Evolutionary conservation across 225 moss, liverwort and hornwort genomes (phyloP).

Genomic region (Marchantia paleacea): DNA sequence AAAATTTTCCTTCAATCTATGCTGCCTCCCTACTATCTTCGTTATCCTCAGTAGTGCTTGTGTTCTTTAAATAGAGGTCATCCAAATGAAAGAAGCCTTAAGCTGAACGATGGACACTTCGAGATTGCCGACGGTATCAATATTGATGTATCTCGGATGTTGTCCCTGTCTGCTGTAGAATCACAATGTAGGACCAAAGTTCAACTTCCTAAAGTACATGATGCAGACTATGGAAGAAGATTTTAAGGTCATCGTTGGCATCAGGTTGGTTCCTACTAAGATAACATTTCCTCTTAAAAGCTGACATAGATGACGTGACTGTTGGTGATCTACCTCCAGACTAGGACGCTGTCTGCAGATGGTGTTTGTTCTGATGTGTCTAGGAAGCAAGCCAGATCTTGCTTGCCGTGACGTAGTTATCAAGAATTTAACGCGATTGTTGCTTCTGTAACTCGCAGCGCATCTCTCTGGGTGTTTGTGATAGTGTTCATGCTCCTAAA

Average conservation of each 20-base stretch:
- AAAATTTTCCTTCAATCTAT: no score
- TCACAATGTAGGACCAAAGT: slow-evolving; percentile 36
- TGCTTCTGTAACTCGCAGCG: slow-evolving; percentile 27
- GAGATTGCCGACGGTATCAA: neutral
- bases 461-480: slow-evolving; percentile 59
- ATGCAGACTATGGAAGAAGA: slow-evolving; percentile 45
- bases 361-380: neutral
- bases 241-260: slow-evolving; percentile 48
- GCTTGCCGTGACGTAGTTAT: no score
- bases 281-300: neutral
- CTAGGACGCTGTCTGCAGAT: neutral
- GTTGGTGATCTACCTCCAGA: neutral
- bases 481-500: slow-evolving; percentile 66
- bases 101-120: no score
- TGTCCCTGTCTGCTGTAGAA: slow-evolving; percentile 23
- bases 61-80: no score
- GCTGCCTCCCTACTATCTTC: no score
- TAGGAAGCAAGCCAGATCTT: neutral
- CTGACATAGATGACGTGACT: neutral
- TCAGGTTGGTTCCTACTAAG: slow-evolving; percentile 29
- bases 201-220: slow-evolving; percentile 44
- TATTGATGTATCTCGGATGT: neutral
- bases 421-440: neutral
- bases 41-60: no score
- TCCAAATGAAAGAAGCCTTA: no score